Evolutionary conservation across 2,329 filamentous ascomycete genomes (phyloP), one percentile per base, ranked within the genome.

Genomic region (Aureobasidium musti): DNA sequence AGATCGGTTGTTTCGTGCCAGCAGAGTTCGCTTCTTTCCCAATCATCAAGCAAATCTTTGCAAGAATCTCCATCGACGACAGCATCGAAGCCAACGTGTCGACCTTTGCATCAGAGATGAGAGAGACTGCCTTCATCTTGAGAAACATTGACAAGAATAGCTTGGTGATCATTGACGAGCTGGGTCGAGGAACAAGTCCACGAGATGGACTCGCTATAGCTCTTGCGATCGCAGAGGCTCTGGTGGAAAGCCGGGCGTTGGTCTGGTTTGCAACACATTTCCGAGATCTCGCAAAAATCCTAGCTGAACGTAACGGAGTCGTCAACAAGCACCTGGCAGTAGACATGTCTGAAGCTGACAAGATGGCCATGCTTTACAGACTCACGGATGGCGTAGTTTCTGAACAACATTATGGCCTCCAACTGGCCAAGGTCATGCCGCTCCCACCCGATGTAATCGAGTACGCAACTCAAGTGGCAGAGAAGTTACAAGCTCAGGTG

Each of bases 231-330:
- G 89, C 93, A 0, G 95, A 98, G 79, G 91, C 91, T 0, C 81
- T 99, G 3, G 85, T 97, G 5, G 86, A 92, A 67, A 95, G 87
- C 71, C 68, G 87, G 68, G 89, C 92, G 0, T 83, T 91, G 0
- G 87, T 97, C 0, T 97, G 92, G 88, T 99, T 99, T 77, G 92
- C 90, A 1, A 98, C 95, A 0, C 96, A 99, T 74, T 99, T 97
- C 74, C 83, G 86, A 41, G 91, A 97, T 68, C 82, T 99, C 2
- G 89, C 92, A 0, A 84, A 84, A 2, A 91, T 94, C 41, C 82
- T 97, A 68, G 82, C 85, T 1, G 88, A 92, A 69, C 86, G 91
- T 13, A 86, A 85, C 19, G 92, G 92, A 0, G 92, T 97, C 0
- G 82, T 93, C 28, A 96, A 91, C 70, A 80, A 96, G 2, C 92